phyloP scores from a whole-genome alignment of 345 rosid species.

The Eucalyptus sp. region DNA sequence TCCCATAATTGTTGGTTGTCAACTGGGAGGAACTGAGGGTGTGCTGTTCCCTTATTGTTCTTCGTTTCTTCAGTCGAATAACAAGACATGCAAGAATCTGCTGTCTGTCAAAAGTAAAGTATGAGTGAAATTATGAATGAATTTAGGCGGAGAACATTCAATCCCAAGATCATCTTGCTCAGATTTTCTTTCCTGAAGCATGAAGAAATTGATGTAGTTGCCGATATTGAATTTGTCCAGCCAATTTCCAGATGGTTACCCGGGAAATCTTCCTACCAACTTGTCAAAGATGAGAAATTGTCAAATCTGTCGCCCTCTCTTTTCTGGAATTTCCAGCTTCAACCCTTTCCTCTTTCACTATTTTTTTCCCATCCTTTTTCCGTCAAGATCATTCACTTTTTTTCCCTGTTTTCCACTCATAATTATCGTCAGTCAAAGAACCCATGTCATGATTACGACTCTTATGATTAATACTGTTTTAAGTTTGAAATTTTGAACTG shows the following conservation, averaged over 20 bases:
- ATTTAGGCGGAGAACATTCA: background rate
- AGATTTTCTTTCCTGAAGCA: background rate
- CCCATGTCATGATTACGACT: background rate
- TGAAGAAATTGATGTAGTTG: background rate
- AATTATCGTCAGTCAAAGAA: background rate
- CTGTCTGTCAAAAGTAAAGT: background rate
- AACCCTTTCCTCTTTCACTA: background rate
- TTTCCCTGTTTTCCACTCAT: background rate
- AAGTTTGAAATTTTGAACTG: background rate
- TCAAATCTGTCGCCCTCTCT: background rate
- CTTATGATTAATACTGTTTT: background rate
- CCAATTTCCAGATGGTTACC: background rate
- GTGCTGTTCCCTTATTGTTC: background rate
- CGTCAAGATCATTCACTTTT: background rate
- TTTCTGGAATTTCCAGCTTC: background rate
- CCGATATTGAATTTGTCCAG: background rate
- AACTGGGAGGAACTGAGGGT: background rate
- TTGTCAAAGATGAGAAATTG: background rate
- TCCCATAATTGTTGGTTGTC: background rate
- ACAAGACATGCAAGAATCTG: background rate
- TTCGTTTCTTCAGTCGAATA: background rate
- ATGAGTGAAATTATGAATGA: background rate
- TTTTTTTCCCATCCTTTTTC: background rate
- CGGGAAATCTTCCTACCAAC: background rate
- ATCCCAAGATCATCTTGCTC: background rate